Evolutionary conservation across 768 basidiomycete genomes (phyloP).

Genomic region (Flagelloscypha sp.): DNA sequence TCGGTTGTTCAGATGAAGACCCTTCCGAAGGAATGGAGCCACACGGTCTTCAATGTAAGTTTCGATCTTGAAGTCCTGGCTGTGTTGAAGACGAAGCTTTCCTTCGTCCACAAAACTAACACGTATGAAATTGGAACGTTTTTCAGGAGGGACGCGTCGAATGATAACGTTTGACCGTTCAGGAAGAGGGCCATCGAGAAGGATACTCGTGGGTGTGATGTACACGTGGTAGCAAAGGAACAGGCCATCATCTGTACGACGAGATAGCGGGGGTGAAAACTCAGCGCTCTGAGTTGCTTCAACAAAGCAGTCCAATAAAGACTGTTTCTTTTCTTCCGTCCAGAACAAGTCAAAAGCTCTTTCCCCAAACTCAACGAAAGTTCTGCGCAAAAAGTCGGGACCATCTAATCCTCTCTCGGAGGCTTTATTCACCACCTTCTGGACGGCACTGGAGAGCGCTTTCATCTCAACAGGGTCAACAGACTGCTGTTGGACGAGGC

Average conservation of each 20-base stretch:
- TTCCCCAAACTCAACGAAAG: conserved; percentile 23
- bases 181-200: conserved; percentile 43
- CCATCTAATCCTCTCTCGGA: conserved; percentile 23
- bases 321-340: conserved; percentile 14
- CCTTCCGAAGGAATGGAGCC: conserved; percentile 32
- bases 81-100: conserved; percentile 41
- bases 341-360: conserved; percentile 17
- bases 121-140: conserved; percentile 51
- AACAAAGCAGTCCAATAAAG: conserved; percentile 24
- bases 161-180: conserved; percentile 60
- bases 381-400: conserved; percentile 31
- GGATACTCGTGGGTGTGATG: conserved; percentile 48
- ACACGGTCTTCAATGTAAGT: conserved; percentile 42
- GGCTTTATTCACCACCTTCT: conserved; percentile 21
- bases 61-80: conserved; percentile 46
- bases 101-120: conserved; percentile 59
- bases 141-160: conserved; percentile 33
- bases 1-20: conserved; percentile 47
- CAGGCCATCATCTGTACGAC: conserved; percentile 24
- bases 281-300: conserved; percentile 18
- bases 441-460: conserved; percentile 7
- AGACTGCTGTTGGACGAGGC: too few relatives aligned
- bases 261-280: conserved; percentile 14
- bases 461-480: background rate
- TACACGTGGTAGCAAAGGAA: conserved; percentile 39